Evolutionary conservation across 1,284 basidiomycete species (phyloP).

Genomic region (Ustilago shanxiensis): DNA sequence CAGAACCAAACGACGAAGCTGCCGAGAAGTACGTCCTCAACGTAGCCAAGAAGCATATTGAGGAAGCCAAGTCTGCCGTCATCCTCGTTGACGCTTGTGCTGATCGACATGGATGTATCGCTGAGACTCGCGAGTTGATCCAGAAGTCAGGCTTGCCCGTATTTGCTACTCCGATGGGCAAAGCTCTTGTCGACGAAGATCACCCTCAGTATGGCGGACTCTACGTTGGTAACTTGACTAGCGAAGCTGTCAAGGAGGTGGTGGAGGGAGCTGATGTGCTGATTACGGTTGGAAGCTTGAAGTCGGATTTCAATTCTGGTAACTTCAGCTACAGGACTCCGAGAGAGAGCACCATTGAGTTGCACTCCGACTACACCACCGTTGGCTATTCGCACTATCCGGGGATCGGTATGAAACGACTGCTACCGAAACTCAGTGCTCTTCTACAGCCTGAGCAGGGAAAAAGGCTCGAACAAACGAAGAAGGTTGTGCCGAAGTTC

Average conservation of each 20-base stretch:
- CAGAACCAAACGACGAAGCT: slow-evolving; percentile 74
- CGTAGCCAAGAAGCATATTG: slow-evolving; percentile 71
- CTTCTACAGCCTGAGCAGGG: slow-evolving; percentile 23
- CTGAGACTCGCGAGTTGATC: slow-evolving; percentile 80
- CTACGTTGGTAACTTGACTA: slow-evolving; percentile 67
- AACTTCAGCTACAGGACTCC: slow-evolving; percentile 72
- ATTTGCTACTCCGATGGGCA: slow-evolving; percentile 85
- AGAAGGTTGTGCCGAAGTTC: slow-evolving; percentile 29
- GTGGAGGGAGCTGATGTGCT: slow-evolving; percentile 87
- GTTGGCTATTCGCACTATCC: slow-evolving; percentile 72
- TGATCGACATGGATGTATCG: slow-evolving; percentile 80
- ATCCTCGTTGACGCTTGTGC: slow-evolving; percentile 91
- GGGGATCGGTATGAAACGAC: slow-evolving; percentile 68
- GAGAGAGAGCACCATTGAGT: slow-evolving; percentile 73
- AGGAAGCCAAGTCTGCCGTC: slow-evolving; percentile 78
- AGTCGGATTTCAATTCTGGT: slow-evolving; percentile 91
- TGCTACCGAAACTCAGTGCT: slow-evolving; percentile 58
- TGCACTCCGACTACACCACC: slow-evolving; percentile 77
- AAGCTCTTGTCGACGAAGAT: slow-evolving; percentile 82
- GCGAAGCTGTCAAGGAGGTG: slow-evolving; percentile 78
- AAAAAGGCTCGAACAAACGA: slow-evolving; percentile 28
- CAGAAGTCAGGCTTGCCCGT: slow-evolving; percentile 74
- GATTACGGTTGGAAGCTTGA: slow-evolving; percentile 83
- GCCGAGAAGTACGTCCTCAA: slow-evolving; percentile 81
- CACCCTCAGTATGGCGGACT: slow-evolving; percentile 89